These are phyloP conservation scores for Lasiodiplodia citricola DNA, from an alignment of 2,329 filamentous ascomycete species.

Conservation along the genomic window DNA sequence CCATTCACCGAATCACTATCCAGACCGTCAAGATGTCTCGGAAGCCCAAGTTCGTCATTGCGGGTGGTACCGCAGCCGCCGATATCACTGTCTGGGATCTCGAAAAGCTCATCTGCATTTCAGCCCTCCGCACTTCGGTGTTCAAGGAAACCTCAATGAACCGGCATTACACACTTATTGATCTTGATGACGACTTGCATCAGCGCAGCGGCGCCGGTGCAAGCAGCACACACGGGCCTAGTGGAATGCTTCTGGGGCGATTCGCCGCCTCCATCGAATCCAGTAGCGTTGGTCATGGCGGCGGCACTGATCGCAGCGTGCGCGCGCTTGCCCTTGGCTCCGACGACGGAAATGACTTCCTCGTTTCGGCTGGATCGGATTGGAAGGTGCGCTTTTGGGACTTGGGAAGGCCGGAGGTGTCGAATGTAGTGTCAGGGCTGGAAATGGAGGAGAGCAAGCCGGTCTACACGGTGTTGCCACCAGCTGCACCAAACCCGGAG, in stretches of 20 bases:
- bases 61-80: slow-evolving; percentile 83
- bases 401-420: slow-evolving; percentile 75
- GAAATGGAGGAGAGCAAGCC: slow-evolving; percentile 43
- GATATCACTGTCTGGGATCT: slow-evolving; percentile 97
- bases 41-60: slow-evolving; percentile 84
- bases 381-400: slow-evolving; percentile 96
- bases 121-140: slow-evolving; percentile 73
- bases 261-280: slow-evolving; percentile 72
- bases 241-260: slow-evolving; percentile 70
- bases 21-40: slow-evolving; percentile 63
- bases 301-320: slow-evolving; percentile 68
- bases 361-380: slow-evolving; percentile 87
- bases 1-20: slow-evolving; percentile 79
- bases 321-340: slow-evolving; percentile 76
- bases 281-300: slow-evolving; percentile 33
- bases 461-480: slow-evolving; percentile 16
- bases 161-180: slow-evolving; percentile 68
- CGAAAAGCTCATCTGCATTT: slow-evolving; percentile 84
- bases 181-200: slow-evolving; percentile 74
- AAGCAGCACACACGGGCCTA: slow-evolving; percentile 52
- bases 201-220: slow-evolving; percentile 34
- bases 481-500: slow-evolving; percentile 23
- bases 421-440: slow-evolving; percentile 79
- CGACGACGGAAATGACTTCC: slow-evolving; percentile 76
- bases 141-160: slow-evolving; percentile 52